phyloP scores from a whole-genome alignment of 345 rosid species.

The Eucalyptus coolabah region DNA sequence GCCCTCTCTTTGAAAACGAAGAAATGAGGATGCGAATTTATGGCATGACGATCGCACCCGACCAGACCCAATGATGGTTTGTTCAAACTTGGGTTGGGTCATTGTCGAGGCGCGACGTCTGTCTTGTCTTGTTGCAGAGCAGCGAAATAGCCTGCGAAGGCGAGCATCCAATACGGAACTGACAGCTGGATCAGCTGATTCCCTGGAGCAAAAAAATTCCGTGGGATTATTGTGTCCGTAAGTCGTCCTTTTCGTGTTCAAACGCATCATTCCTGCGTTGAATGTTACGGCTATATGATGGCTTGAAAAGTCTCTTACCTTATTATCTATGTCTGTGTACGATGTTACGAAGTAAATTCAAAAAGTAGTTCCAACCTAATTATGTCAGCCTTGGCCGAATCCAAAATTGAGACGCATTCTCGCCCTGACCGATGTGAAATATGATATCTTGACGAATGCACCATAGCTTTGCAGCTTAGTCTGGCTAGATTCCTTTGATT shows the following conservation, averaged over 20 bases:
- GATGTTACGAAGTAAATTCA: background rate
- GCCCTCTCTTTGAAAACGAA: background rate
- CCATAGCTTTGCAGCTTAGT: background rate
- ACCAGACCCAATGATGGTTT: background rate
- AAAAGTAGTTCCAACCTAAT: background rate
- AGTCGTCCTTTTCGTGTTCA: background rate
- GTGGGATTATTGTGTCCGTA: background rate
- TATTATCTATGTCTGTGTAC: background rate
- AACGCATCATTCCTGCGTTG: background rate
- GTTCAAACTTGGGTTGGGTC: background rate
- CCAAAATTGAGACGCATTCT: background rate
- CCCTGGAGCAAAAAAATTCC: background rate
- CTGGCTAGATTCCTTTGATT: background rate
- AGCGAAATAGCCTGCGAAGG: background rate
- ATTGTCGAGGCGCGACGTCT: background rate
- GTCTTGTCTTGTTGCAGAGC: background rate
- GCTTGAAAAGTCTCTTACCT: background rate
- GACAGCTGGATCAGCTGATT: background rate
- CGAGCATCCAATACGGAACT: background rate
- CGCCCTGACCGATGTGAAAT: background rate
- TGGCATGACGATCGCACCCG: background rate
- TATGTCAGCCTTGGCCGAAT: background rate
- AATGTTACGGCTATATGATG: background rate
- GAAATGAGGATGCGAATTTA: background rate
- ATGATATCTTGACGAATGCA: background rate